These are phyloP conservation scores for Nicotiana tabacum DNA, from an alignment of 257 asterid species.

Conservation along the genomic window DNA sequence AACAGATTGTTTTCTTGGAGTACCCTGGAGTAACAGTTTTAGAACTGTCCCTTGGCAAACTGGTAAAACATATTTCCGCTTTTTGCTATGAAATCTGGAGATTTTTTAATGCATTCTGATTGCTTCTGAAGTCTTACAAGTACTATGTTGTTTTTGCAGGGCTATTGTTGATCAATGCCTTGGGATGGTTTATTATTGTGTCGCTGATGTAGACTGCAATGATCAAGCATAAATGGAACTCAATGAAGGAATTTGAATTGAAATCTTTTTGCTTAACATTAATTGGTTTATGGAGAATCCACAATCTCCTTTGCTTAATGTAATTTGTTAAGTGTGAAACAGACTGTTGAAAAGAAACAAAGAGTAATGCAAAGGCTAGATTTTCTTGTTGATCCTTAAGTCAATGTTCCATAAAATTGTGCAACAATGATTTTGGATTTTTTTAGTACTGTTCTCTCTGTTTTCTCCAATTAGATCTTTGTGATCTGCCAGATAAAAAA, in stretches of 20 bases:
- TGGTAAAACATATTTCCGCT: constrained; percentile 20
- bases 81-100: background rate
- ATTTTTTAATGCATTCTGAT: background rate
- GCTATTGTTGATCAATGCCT: constrained; percentile 16
- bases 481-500: background rate
- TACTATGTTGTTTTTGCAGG: constrained; percentile 34
- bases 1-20: constrained; percentile 49
- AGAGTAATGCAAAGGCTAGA: constrained; percentile 14
- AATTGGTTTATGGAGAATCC: constrained; percentile 14
- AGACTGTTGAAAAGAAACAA: background rate
- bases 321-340: background rate
- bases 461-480: background rate
- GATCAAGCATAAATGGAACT: background rate
- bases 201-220: constrained; percentile 26
- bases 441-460: background rate
- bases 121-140: background rate
- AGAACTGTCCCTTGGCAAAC: constrained; percentile 31
- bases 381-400: constrained; percentile 3
- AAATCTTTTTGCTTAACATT: constrained; percentile 15
- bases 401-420: no score
- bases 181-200: constrained; percentile 28
- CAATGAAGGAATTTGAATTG: background rate
- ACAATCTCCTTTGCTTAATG: constrained; percentile 2
- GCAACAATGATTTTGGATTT: background rate
- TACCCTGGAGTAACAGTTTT: constrained; percentile 40